Base-by-base conservation (phyloP, 306 rosid species). In the Fragaria ananassa region DNA sequence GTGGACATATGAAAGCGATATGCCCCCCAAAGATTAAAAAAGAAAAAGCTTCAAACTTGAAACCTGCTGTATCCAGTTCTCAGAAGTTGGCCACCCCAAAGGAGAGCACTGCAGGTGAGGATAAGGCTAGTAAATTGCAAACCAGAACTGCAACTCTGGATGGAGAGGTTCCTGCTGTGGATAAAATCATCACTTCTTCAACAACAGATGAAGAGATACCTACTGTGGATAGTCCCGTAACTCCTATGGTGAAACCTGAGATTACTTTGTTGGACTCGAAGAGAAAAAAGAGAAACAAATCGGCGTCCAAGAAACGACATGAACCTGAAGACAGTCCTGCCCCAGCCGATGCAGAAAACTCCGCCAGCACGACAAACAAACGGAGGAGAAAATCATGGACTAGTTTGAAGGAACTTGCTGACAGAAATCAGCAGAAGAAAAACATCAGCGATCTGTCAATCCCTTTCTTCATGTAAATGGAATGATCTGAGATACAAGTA, bases 381-480 rank as follows among this genome's bases (percentile, higher is more conserved):
- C 75, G 92, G 58, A 79, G 91, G 56, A 82, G 76, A 84, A 91
- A 87, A 76, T 80, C 86, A 54, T 91, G 98, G 96, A 86, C 91
- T 18, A 86, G 94, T 83, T 91, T 93, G 81, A 93, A 90, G 85
- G 94, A 90, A 71, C 82, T 86, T 53, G 94, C 86, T 65, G 77
- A 75, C 41, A 77, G 71, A n/a, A 83, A 81, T 2, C 81, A 84
- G 67, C 79, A 57, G 23, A 80, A 39, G 15, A 75, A 80, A 19
- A 74, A 73, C 39, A 12, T 78, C 29, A 62, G 77, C 31, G 72
- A 81, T 77, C 79, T 86, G 77, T 45, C 79, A 41, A 77, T 89
- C 62, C 95, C 89, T 18, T 86, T 91, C 65, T 58, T 79, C 57
- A 68, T 77, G 15, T 86, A 77, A 81, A 11, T 27, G 60, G 21